phyloP scores from a whole-genome alignment of 2,329 filamentous ascomycete species.

The Aureobasidium sp. region DNA sequence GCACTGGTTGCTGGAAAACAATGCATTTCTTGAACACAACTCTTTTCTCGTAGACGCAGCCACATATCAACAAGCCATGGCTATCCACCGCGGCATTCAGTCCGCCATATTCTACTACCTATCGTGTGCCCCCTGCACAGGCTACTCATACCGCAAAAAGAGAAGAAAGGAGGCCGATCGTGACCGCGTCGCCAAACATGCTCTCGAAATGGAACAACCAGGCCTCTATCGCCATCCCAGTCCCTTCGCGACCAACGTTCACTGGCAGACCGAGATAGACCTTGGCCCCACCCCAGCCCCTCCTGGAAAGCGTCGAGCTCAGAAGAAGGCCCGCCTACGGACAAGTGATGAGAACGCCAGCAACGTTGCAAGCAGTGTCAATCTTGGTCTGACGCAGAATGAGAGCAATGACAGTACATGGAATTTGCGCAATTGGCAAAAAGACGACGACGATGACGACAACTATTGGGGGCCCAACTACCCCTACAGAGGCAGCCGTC shows the following conservation, averaged over 20 bases:
- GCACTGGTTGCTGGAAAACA: background rate
- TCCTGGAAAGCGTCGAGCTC: conserved; percentile 25
- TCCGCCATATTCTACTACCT: conserved; percentile 71
- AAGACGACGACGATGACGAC: conserved; percentile 86
- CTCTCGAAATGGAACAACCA: conserved; percentile 60
- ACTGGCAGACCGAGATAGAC: conserved; percentile 80
- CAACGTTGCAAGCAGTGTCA: conserved; percentile 8
- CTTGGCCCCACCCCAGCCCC: conserved; percentile 64
- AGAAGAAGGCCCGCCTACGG: conserved; percentile 33
- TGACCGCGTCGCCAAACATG: conserved; percentile 57
- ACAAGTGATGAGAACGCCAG: conserved; percentile 12
- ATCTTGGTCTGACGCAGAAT: conserved; percentile 16
- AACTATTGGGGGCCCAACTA: conserved; percentile 61
- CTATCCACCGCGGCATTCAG: conserved; percentile 47
- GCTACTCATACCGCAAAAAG: conserved; percentile 60
- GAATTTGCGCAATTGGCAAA: conserved; percentile 73
- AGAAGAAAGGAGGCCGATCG: conserved; percentile 61
- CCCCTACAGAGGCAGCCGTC: background rate
- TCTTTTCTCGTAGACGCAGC: background rate
- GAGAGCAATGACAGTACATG: conserved; percentile 47
- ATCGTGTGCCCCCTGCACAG: conserved; percentile 70
- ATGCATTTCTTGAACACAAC: conserved; percentile 1
- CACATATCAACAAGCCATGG: conserved; percentile 18
- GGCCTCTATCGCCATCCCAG: conserved; percentile 67
- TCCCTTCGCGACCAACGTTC: conserved; percentile 81